phyloP scores from a whole-genome alignment of 192 early-diverging fungal genomes.

The Mortierella alpina region DNA sequence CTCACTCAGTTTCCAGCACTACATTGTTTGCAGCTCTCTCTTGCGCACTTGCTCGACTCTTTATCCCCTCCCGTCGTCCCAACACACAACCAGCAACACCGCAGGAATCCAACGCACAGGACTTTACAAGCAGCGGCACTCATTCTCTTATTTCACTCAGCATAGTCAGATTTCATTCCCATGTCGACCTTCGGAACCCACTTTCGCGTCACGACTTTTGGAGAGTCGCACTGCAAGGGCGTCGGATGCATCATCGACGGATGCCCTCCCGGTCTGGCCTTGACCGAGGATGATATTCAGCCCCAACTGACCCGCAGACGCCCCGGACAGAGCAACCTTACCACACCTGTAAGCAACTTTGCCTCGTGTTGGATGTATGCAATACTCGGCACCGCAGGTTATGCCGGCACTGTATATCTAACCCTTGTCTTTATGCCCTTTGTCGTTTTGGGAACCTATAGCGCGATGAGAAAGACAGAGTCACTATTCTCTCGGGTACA shows the following conservation, averaged over 20 bases:
- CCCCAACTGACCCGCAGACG: constrained; percentile 91
- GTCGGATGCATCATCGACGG: constrained; percentile 98
- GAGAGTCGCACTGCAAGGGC: constrained; percentile 98
- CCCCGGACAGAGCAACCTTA: constrained; percentile 95
- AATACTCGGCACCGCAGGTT: background rate
- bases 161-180: background rate
- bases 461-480: constrained; percentile 95
- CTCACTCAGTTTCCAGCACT: background rate
- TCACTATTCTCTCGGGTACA: constrained; percentile 92
- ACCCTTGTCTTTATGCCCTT: background rate
- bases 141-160: no score
- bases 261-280: constrained; percentile 90
- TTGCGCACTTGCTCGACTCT: background rate
- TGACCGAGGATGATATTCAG: constrained; percentile 94
- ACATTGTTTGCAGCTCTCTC: background rate
- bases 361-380: background rate
- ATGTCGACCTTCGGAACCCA: constrained; percentile 90
- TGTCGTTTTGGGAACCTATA: constrained; percentile 34
- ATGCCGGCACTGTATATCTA: background rate
- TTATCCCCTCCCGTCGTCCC: background rate
- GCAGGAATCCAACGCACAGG: background rate
- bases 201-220: constrained; percentile 94
- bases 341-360: constrained; percentile 81
- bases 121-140: no score
- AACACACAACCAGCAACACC: background rate